phyloP scores from a whole-genome alignment of 2,329 filamentous ascomycete species.

The Xylaria polymorpha region DNA sequence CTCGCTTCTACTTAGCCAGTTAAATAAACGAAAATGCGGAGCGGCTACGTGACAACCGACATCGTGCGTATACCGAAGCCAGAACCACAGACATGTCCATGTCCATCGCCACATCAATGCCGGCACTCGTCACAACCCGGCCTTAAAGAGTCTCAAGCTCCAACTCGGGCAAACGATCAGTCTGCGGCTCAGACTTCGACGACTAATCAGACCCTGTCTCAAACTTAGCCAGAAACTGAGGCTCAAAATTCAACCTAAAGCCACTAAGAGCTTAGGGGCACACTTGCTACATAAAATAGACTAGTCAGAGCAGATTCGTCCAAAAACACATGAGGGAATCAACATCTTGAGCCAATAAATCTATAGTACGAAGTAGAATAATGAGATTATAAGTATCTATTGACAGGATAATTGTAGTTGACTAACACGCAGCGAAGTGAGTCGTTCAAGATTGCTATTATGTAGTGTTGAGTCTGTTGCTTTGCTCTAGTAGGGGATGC shows the following conservation, averaged over 20 bases:
- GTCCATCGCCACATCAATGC: too few species aligned
- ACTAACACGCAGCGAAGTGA: background rate
- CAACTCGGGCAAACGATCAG: background rate
- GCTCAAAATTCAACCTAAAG: background rate
- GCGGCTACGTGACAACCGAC: background rate
- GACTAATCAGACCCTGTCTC: background rate
- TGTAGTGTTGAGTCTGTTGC: background rate
- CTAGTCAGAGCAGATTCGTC: background rate
- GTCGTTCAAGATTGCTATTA: background rate
- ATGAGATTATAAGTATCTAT: background rate
- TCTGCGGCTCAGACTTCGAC: background rate
- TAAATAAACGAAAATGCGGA: background rate
- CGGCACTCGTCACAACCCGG: too few species aligned
- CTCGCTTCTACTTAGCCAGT: background rate
- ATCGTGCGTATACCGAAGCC: too few species aligned
- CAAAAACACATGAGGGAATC: background rate
- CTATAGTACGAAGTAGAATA: background rate
- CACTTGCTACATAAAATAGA: background rate
- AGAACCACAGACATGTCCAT: background rate
- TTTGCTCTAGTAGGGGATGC: conserved; percentile 82
- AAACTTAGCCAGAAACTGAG: background rate
- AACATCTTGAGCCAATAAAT: background rate
- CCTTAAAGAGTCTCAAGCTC: too few species aligned
- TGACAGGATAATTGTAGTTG: background rate
- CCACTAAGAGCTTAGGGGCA: too few species aligned